phyloP scores from a whole-genome alignment of 2,329 filamentous ascomycete genomes.

The Phyllosticta paracitricarpa region DNA sequence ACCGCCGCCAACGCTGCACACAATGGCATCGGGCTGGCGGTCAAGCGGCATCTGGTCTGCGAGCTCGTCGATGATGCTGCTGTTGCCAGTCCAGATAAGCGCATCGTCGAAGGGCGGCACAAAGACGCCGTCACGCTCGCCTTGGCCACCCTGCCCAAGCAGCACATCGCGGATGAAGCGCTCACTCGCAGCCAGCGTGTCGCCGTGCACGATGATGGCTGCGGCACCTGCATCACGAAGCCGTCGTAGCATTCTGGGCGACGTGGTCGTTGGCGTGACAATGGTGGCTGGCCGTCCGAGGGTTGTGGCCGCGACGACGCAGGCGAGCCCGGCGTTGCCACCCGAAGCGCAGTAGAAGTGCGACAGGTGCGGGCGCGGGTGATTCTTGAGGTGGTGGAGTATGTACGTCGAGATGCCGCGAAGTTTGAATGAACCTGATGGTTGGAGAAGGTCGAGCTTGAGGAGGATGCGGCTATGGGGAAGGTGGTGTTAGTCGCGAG shows the following conservation, averaged over 20 bases:
- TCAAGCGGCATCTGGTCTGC: constrained; percentile 28
- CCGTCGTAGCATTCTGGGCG: constrained; percentile 61
- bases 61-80: constrained; percentile 47
- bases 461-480: constrained; percentile 60
- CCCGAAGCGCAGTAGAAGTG: constrained; percentile 76
- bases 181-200: constrained; percentile 58
- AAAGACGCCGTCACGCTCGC: constrained; percentile 40
- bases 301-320: constrained; percentile 58
- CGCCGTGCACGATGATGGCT: constrained; percentile 58
- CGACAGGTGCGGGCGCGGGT: constrained; percentile 24
- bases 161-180: constrained; percentile 53
- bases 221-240: constrained; percentile 56
- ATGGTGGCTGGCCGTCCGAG: constrained; percentile 62
- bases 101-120: constrained; percentile 61
- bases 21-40: constrained; percentile 53
- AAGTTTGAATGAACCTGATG: constrained; percentile 79
- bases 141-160: constrained; percentile 28
- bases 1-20: constrained; percentile 73
- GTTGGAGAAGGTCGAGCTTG: constrained; percentile 78
- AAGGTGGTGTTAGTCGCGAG: constrained; percentile 15
- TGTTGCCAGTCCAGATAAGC: constrained; percentile 57
- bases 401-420: constrained; percentile 63
- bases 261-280: constrained; percentile 58
- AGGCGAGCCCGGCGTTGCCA: constrained; percentile 78
- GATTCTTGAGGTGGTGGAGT: constrained; percentile 37